phyloP scores from a whole-genome alignment of 73 alveolate genomes.

The Uronychia binucleata region DNA sequence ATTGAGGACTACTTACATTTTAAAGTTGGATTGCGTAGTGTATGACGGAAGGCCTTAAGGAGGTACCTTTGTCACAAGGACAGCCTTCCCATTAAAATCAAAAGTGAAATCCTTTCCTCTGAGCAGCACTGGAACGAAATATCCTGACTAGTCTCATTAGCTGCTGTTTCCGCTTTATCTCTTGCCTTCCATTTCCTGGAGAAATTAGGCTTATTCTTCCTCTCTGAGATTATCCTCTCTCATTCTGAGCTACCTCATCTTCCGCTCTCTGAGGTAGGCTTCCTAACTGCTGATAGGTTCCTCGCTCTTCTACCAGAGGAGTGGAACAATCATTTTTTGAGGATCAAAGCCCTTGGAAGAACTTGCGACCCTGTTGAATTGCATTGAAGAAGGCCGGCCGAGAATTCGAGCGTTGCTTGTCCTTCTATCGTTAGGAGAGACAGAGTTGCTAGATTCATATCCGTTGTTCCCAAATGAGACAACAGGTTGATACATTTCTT shows the following conservation, averaged over 20 bases:
- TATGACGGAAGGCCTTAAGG: background rate
- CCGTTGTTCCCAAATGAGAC: too few species aligned
- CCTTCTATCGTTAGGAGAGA: background rate
- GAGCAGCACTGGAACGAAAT: background rate
- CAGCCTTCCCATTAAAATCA: background rate
- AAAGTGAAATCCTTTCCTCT: background rate
- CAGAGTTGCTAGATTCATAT: background rate
- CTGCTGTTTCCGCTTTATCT: background rate
- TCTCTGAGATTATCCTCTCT: background rate
- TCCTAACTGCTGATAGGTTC: background rate
- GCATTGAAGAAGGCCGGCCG: background rate
- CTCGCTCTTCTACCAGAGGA: background rate
- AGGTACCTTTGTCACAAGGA: background rate
- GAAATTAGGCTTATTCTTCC: background rate
- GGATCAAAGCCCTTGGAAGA: background rate
- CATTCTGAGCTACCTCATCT: background rate
- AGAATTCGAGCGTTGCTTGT: background rate
- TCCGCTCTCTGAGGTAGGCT: background rate
- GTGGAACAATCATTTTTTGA: background rate
- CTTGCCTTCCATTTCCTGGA: too few species aligned
- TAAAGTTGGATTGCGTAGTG: background rate
- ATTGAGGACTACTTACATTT: background rate
- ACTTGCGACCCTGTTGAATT: background rate
- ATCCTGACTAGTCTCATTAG: background rate
- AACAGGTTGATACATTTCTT: too few species aligned